phyloP scores from a whole-genome alignment of 371 early-diverging fungal species.

The Zancudomyces culisetae region DNA sequence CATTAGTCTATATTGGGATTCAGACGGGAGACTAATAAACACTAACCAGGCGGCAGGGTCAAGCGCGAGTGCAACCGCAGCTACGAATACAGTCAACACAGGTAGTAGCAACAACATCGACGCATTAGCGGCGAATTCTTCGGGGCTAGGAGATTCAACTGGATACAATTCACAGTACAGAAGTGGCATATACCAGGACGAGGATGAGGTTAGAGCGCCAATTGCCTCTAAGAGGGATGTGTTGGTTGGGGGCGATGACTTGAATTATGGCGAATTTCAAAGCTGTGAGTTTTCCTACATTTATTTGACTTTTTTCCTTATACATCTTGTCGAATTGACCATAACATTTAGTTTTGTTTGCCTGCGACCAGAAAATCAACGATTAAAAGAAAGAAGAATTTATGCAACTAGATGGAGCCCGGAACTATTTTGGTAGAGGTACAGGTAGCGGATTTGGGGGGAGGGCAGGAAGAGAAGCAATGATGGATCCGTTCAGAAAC shows the following conservation, averaged over 20 bases:
- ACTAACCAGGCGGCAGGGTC: constrained; percentile 3
- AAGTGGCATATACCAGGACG: neutral
- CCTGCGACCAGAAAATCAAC: too few species aligned
- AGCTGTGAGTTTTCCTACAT: too few species aligned
- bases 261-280: constrained; percentile 33
- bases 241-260: constrained; percentile 25
- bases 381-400: neutral
- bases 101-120: too few species aligned
- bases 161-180: constrained; percentile 4
- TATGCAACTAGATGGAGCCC: neutral
- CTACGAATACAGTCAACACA: too few species aligned
- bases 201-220: constrained; percentile 5
- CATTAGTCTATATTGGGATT: constrained; percentile 38
- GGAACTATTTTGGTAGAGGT: too few species aligned
- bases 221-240: constrained; percentile 19
- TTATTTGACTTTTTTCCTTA: too few species aligned
- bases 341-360: too few species aligned
- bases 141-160: too few species aligned
- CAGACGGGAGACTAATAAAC: constrained; percentile 23
- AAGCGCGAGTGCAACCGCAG: too few species aligned
- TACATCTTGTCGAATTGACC: too few species aligned
- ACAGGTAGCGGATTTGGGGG: neutral
- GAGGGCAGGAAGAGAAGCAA: neutral
- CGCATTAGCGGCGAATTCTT: too few species aligned
- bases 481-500: constrained; percentile 1